These are phyloP conservation scores for Helicocarpus griseus DNA, from an alignment of 2,329 filamentous ascomycete genomes.

Conservation along the genomic window DNA sequence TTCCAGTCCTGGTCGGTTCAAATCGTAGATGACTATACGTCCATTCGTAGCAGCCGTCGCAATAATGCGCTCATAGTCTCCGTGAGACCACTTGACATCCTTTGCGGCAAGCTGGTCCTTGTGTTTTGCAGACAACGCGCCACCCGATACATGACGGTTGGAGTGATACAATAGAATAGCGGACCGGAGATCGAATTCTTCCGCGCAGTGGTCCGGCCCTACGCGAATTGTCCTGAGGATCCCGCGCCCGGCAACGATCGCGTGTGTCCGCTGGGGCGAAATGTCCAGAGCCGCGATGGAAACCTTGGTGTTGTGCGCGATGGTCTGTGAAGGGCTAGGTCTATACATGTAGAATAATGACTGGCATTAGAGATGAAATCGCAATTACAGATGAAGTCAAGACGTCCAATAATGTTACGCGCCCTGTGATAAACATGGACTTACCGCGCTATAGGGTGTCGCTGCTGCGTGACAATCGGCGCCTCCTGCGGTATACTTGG, in stretches of 20 bases:
- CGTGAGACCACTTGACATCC: constrained; percentile 60
- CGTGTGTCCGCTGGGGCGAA: constrained; percentile 53
- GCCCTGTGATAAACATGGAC: not conserved
- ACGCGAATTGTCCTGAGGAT: constrained; percentile 57
- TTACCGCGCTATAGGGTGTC: constrained; percentile 33
- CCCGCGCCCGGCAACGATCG: constrained; percentile 54
- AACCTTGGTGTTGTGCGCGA: constrained; percentile 55
- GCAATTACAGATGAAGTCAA: not conserved
- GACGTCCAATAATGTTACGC: not conserved
- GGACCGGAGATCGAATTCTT: constrained; percentile 55
- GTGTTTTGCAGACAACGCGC: constrained; percentile 38
- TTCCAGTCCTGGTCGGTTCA: constrained; percentile 51
- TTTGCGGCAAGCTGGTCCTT: constrained; percentile 53
- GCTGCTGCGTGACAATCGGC: constrained; percentile 21
- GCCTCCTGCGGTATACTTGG: constrained; percentile 26
- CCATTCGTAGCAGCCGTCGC: constrained; percentile 57
- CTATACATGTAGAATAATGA: constrained; percentile 19
- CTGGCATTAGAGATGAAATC: not conserved
- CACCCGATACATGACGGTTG: constrained; percentile 38
- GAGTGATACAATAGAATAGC: constrained; percentile 49
- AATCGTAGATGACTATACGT: constrained; percentile 56
- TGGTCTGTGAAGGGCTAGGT: constrained; percentile 43
- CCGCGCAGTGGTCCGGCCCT: constrained; percentile 46
- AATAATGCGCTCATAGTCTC: constrained; percentile 49
- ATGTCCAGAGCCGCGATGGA: constrained; percentile 55